Base-by-base conservation (phyloP, 176 grass and related monocot genomes). In the Ampelocalamus luodianensis region DNA sequence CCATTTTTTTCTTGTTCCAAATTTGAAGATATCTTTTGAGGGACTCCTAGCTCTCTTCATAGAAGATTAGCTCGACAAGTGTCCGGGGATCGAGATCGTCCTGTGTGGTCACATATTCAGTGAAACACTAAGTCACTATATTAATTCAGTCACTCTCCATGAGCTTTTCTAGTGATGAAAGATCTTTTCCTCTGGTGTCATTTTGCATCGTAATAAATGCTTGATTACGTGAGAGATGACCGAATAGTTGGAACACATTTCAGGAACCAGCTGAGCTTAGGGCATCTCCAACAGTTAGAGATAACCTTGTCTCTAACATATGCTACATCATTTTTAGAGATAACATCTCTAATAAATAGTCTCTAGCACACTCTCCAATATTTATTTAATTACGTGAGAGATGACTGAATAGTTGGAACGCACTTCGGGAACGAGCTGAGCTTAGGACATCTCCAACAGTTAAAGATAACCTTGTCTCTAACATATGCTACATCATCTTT, bases 161-260 rank as follows among this genome's bases (percentile, higher is more conserved):
- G 16, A 68, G 13, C 62, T 68, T 67, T 85, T 45, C 48, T 44
- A 20, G 62, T 67, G 82, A 68, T 43, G 71, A 26, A 76, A 67
- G 3, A 54, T 68, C 60, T 67, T 84, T 84, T n/a, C 36, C 13
- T 27, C 1, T 17, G 12, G 12, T 65, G 44, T 42, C 61, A 26
- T 40, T 55, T 55, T 43, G 22, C 8, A 55, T 15, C 2, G 27
- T 27, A 42, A 24, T 1, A 1, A 22, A 18, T 67, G 71, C 22
- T 74, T 53, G 40, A 39, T 84, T 37, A 84, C 71, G 46, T 36
- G 34, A 66, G 8, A 8, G 20, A 40, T 40, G 71, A 37, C 7
- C 6, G 45, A 65, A 65, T 65, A 66, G 60, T 16, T 34, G 82
- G 72, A 76, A 13, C 61, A 61, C 72, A 85, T 72, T 76, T 66